A percentile compares a stretch with the other conserved stretches of the same genome.
Evolutionary conservation across 495 filamentous ascomycete genomes (phyloP).

Genomic region (Penicillium salamii): DNA sequence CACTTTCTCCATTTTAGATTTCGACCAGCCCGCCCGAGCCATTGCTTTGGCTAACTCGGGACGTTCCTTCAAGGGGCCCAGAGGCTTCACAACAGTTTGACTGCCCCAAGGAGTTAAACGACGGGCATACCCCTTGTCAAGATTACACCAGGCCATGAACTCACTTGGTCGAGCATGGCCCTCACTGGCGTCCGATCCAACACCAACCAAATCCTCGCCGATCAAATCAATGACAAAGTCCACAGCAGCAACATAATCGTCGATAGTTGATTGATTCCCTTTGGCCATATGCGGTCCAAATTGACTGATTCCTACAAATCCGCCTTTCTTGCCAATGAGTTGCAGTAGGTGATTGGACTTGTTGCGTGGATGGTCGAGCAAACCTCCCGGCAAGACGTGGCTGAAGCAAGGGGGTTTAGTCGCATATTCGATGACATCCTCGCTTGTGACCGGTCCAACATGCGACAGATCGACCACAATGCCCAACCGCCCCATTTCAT

Average conservation of each 20-base stretch:
- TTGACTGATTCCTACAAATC: conserved; percentile 10
- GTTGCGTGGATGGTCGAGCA: conserved; percentile 4
- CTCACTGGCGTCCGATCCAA: conserved; percentile 1
- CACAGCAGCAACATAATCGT: conserved; percentile 12
- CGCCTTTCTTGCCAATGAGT: conserved; percentile 8
- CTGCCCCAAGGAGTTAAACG: conserved; percentile 7
- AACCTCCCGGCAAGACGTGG: conserved; percentile 8
- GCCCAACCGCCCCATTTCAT: conserved; percentile 13
- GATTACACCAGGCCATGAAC: conserved; percentile 10
- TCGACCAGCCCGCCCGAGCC: conserved; percentile 12
- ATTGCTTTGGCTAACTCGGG: conserved; percentile 16
- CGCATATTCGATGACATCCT: conserved; percentile 13
- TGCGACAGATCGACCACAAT: conserved; percentile 13
- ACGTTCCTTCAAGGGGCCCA: conserved; percentile 6
- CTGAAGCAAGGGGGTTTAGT: conserved; percentile 4
- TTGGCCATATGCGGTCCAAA: conserved; percentile 14
- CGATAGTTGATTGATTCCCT: conserved; percentile 11
- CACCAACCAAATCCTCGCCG: neutral
- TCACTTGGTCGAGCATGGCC: conserved; percentile 6
- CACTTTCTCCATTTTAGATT: conserved; percentile 15
- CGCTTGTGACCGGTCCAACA: conserved; percentile 10
- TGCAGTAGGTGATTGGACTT: conserved; percentile 7
- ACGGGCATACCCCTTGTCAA: conserved; percentile 11
- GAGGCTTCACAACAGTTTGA: conserved; percentile 8
- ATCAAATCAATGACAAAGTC: conserved; percentile 9